phyloP scores from a whole-genome alignment of 176 grass and related monocot genomes.

The Oropetium thomaeum region DNA sequence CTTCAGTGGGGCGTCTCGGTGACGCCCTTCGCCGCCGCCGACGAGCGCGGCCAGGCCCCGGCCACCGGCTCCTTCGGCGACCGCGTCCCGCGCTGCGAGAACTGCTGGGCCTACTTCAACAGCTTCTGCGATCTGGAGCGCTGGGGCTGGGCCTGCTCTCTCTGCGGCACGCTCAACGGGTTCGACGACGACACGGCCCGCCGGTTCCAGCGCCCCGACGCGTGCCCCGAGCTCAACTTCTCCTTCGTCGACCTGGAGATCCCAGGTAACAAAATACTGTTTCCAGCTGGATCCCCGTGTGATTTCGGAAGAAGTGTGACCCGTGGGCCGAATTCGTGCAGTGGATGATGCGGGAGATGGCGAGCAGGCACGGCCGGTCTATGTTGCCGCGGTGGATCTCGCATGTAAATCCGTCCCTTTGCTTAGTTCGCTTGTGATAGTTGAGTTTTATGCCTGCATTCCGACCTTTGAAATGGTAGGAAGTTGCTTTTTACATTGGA shows the following conservation, averaged over 20 bases:
- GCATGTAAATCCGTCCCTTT: constrained; percentile 54
- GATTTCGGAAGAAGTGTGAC: constrained; percentile 1
- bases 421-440: not conserved
- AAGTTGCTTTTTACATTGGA: constrained; percentile 13
- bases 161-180: constrained; percentile 77
- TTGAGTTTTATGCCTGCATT: not conserved
- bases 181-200: constrained; percentile 52
- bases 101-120: constrained; percentile 83
- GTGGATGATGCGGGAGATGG: constrained; percentile 52
- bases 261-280: constrained; percentile 22
- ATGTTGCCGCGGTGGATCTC: constrained; percentile 92
- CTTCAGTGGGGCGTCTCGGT: constrained; percentile 79
- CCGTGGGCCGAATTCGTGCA: constrained; percentile 32
- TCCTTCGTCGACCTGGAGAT: constrained; percentile 91
- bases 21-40: constrained; percentile 66
- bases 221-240: constrained; percentile 68
- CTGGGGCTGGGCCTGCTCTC: constrained; percentile 81
- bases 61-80: constrained; percentile 41
- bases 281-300: not conserved
- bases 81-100: constrained; percentile 78
- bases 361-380: constrained; percentile 69
- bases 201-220: constrained; percentile 48
- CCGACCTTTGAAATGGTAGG: not conserved
- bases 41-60: constrained; percentile 62
- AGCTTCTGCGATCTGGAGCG: constrained; percentile 75